A percentile compares a stretch with the other conserved stretches of the same genome.
phyloP scores from a whole-genome alignment of 192 early-diverging fungal species.

The Coemansia biformis region DNA sequence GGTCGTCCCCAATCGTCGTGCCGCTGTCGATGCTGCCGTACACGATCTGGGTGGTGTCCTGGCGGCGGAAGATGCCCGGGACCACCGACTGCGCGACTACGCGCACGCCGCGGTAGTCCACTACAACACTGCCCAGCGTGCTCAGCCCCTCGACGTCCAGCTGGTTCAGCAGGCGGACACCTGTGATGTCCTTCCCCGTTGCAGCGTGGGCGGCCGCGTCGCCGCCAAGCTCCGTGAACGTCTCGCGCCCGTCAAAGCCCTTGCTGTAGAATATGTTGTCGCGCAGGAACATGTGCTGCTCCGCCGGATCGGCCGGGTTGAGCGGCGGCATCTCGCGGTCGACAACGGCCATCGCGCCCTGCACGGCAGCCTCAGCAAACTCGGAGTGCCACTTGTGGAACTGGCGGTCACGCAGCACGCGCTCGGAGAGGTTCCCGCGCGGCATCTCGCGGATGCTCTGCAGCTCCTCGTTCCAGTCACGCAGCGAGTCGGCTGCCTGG shows the following conservation, averaged over 20 bases:
- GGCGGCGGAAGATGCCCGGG: conserved; percentile 76
- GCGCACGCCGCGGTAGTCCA: conserved; percentile 88
- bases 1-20: conserved; percentile 61
- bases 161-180: conserved; percentile 70
- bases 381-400: conserved; percentile 82
- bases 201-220: conserved; percentile 87
- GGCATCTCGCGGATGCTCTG: conserved; percentile 86
- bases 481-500: conserved; percentile 44
- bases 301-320: conserved; percentile 69
- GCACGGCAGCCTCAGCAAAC: conserved; percentile 85
- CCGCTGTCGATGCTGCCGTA: conserved; percentile 91
- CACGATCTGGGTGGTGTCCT: conserved; percentile 71
- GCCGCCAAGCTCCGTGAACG: conserved; percentile 76
- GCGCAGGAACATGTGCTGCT: conserved; percentile 84
- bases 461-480: conserved; percentile 98
- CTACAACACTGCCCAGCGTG: conserved; percentile 84
- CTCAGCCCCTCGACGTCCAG: conserved; percentile 73
- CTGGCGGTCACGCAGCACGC: conserved; percentile 77
- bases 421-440: conserved; percentile 66
- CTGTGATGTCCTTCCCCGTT: conserved; percentile 91
- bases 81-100: conserved; percentile 92
- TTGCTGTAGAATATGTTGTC: conserved; percentile 96
- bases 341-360: conserved; percentile 78
- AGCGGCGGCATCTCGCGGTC: conserved; percentile 70
- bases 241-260: conserved; percentile 82